phyloP scores from a whole-genome alignment of 108 stramenopile species.

The Craspedostauros australis region DNA sequence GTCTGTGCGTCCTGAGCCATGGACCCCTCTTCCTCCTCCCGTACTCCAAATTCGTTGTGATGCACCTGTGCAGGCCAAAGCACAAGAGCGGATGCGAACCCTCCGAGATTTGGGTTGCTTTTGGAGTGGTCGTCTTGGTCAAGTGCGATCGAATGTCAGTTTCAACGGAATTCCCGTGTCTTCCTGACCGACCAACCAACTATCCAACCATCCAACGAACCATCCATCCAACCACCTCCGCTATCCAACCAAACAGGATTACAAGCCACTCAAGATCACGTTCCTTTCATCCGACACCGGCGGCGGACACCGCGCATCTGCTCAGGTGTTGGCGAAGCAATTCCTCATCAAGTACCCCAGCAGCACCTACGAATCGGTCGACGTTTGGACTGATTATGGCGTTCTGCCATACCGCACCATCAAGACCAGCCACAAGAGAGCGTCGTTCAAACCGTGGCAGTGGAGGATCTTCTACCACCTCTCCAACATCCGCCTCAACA shows the following conservation, averaged over 20 bases:
- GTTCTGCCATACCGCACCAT: constrained; percentile 44
- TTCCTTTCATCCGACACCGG: constrained; percentile 95
- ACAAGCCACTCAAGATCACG: constrained; percentile 78
- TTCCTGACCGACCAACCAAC: constrained; percentile 66
- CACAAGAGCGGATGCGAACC: too few species aligned
- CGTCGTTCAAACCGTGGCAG: constrained; percentile 77
- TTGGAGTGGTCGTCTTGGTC: constrained; percentile 56
- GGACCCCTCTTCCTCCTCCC: too few species aligned
- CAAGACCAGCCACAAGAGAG: constrained; percentile 64
- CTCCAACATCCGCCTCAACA: constrained; percentile 54
- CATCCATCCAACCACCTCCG: too few species aligned
- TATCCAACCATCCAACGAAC: constrained; percentile 47
- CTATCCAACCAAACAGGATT: too few species aligned
- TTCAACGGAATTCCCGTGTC: constrained; percentile 75
- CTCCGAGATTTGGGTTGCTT: constrained; percentile 87
- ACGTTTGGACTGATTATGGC: constrained; percentile 75
- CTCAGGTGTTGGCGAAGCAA: constrained; percentile 79
- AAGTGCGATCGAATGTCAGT: constrained; percentile 40
- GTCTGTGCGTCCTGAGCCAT: too few species aligned
- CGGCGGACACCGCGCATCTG: constrained; percentile 96
- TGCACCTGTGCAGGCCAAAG: too few species aligned
- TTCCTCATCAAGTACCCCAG: constrained; percentile 84
- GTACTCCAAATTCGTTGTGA: too few species aligned
- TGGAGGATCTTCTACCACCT: constrained; percentile 83
- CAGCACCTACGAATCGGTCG: constrained; percentile 77